Evolutionary conservation across 1,284 basidiomycete genomes (phyloP), one percentile per base, ranked within the genome.

Genomic region (Austropuccinia psidii): DNA sequence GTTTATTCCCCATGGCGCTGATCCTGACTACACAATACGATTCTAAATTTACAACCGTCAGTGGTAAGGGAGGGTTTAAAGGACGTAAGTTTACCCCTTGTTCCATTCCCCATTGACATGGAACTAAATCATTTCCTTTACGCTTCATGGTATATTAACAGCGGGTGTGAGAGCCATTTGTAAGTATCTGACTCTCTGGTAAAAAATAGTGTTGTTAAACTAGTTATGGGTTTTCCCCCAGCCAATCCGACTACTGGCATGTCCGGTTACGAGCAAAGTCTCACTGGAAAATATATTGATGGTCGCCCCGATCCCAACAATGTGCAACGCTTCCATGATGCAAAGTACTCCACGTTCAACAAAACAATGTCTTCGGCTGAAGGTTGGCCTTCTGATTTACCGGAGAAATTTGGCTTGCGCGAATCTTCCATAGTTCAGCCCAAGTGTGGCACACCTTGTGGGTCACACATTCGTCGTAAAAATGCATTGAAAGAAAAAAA

Each of bases 191-290:
- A n/a, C n/a, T n/a, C n/a, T n/a, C n/a, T n/a, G n/a, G n/a, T n/a
- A n/a, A n/a, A n/a, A n/a, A n/a, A n/a, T n/a, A n/a, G n/a, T n/a
- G n/a, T n/a, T n/a, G n/a, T n/a, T n/a, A n/a, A n/a, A n/a, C n/a
- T n/a, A n/a, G n/a, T n/a, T n/a, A 6, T 27, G 9, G 15, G 7
- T 24, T 43, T 21, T 11, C 11, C 35, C 4, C 31, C 19, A 64
- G 60, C 60, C 43, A 19, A 64, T 33, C 60, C 60, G 11, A 9
- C 43, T 31, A 47, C 60, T 64, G 60, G 60, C 49, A 45, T 15
- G 7, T 47, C 33, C 43, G 60, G 60, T 29, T 64, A 64, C 43
- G 60, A 64, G 27, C 13, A 6, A n/a, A 64, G 60, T 31, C 4
- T 64, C 1, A 64, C 17, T 47, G 60, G 60, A 9, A 7, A 31